phyloP scores from a whole-genome alignment of 805 yeast species.

The Grigorovia yakushimaensis region DNA sequence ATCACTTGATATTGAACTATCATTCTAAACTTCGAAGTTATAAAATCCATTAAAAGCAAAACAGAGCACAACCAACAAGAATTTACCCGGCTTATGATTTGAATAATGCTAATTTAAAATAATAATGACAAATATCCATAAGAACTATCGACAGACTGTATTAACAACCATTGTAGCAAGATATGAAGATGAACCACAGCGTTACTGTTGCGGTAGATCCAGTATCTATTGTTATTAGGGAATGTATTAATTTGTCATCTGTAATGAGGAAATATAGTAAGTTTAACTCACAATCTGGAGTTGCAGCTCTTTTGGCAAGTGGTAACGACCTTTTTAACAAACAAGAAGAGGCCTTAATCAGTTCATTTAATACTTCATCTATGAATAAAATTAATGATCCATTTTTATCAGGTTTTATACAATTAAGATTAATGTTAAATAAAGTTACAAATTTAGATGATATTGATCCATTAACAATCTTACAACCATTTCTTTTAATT shows the following conservation, averaged over 20 bases:
- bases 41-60: too few relatives aligned
- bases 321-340: slow-evolving; percentile 42
- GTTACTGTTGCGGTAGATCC: slow-evolving; percentile 49
- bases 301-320: slow-evolving; percentile 76
- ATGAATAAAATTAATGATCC: slow-evolving; percentile 38
- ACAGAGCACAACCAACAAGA: background rate
- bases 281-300: slow-evolving; percentile 54
- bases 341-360: slow-evolving; percentile 33
- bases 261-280: slow-evolving; percentile 84
- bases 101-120: background rate
- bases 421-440: slow-evolving; percentile 60
- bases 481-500: slow-evolving; percentile 80
- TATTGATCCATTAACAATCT: slow-evolving; percentile 60
- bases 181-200: background rate
- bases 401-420: slow-evolving; percentile 68
- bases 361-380: slow-evolving; percentile 26
- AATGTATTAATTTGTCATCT: slow-evolving; percentile 75
- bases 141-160: background rate
- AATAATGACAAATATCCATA: background rate
- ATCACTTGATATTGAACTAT: too few relatives aligned
- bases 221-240: slow-evolving; percentile 73
- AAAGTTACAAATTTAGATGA: slow-evolving; percentile 42
- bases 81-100: background rate
- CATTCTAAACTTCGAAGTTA: too few relatives aligned
- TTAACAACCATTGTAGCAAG: background rate